Percentiles rank a stretch among this genome's conserved stretches.
phyloP scores from a whole-genome alignment of 345 rosid species.

The Citrus reticulata region DNA sequence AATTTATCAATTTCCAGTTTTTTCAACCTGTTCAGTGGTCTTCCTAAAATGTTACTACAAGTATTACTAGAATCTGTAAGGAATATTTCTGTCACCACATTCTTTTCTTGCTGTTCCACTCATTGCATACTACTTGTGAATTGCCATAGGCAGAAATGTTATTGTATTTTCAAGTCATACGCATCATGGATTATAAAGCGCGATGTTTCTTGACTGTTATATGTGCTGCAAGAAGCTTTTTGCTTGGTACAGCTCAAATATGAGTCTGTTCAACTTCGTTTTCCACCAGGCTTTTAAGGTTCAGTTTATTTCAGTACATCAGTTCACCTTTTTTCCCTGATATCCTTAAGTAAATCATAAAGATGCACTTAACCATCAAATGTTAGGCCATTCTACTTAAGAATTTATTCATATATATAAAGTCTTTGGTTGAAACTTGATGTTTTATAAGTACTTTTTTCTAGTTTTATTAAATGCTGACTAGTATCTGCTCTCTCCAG shows the following conservation, averaged over 20 bases:
- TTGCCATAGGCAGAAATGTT: too few relatives aligned
- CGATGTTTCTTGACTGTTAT: neutral
- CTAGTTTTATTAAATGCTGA: neutral
- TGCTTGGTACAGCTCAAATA: neutral
- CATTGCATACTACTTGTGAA: neutral
- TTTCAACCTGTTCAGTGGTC: neutral
- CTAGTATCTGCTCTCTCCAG: slow-evolving; percentile 24
- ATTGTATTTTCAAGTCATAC: too few relatives aligned
- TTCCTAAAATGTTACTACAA: neutral
- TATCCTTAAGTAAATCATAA: too few relatives aligned
- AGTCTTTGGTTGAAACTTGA: neutral
- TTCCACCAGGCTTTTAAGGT: neutral
- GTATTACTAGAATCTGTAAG: neutral
- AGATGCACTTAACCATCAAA: neutral
- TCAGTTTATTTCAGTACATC: neutral
- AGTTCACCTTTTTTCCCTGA: neutral
- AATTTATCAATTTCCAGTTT: neutral
- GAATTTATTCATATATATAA: neutral
- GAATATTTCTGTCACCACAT: neutral
- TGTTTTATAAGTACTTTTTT: neutral
- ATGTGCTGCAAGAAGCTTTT: neutral
- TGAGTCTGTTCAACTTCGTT: neutral
- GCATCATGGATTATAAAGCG: neutral
- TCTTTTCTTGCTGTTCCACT: neutral
- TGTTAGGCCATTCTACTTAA: neutral